phyloP scores from a whole-genome alignment of 345 rosid genomes.

The Eucalyptus microcorys region DNA sequence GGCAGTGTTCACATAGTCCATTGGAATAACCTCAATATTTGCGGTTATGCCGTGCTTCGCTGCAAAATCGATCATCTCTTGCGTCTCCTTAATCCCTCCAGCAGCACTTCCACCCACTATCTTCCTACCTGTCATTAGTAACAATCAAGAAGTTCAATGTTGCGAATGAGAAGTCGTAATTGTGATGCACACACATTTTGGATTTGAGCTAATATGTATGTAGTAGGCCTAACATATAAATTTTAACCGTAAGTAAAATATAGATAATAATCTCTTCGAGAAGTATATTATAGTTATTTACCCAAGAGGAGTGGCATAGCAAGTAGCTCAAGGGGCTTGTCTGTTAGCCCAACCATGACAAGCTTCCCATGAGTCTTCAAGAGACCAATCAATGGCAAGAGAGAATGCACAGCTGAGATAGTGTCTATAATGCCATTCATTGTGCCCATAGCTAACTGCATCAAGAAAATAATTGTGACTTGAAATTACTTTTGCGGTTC shows the following conservation, averaged over 20 bases:
- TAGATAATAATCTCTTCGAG: background rate
- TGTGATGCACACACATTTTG: background rate
- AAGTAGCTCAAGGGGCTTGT: slow-evolving; percentile 17
- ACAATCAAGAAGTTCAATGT: too few relatives aligned
- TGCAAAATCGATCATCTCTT: slow-evolving; percentile 41
- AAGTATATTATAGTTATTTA: background rate
- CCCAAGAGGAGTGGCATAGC: slow-evolving; percentile 19
- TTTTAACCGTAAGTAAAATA: background rate
- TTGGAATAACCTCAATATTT: slow-evolving; percentile 34
- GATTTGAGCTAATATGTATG: background rate
- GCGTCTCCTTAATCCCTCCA: slow-evolving; percentile 60
- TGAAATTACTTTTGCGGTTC: rapidly evolving
- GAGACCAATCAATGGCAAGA: slow-evolving; percentile 18
- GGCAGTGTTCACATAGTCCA: slow-evolving; percentile 40
- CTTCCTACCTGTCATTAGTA: slow-evolving; percentile 23
- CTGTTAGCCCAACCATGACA: slow-evolving; percentile 15
- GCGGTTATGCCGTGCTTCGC: slow-evolving; percentile 26
- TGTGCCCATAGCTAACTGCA: slow-evolving; percentile 9
- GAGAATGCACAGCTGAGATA: slow-evolving; percentile 14
- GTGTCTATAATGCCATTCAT: slow-evolving; percentile 32
- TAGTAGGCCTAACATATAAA: background rate
- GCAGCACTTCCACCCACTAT: slow-evolving; percentile 24
- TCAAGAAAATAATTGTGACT: background rate
- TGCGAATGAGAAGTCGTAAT: rapidly evolving
- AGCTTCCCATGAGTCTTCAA: slow-evolving; percentile 22